Percentiles rank a stretch among this genome's conserved stretches.
These are phyloP conservation scores for Petunia axillaris DNA, from an alignment of 257 asterid species.

Conservation along the genomic window DNA sequence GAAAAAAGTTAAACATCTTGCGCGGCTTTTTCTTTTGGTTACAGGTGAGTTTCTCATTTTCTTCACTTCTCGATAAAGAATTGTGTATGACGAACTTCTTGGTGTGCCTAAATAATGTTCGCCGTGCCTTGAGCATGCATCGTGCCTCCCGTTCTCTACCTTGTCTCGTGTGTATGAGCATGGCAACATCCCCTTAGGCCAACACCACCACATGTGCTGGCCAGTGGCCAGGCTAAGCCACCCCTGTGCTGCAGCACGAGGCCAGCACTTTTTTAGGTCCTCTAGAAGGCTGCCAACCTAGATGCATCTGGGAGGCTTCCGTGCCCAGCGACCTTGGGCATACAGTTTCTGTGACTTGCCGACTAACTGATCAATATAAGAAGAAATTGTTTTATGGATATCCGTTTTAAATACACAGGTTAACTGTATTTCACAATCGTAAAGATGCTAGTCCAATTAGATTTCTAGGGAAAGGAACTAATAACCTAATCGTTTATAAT, in stretches of 20 bases:
- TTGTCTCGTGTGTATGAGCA: neutral
- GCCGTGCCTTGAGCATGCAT: neutral
- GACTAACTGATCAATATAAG: conserved; percentile 13
- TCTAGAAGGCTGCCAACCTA: neutral
- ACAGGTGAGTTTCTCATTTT: conserved; percentile 24
- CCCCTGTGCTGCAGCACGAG: too few species aligned
- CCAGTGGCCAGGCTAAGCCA: too few species aligned
- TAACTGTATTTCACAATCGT: neutral
- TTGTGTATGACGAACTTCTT: conserved; percentile 7
- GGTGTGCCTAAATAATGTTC: neutral
- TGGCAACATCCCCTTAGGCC: conserved; percentile 4
- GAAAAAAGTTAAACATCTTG: conserved; percentile 10
- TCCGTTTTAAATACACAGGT: neutral
- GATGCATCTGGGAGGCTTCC: neutral
- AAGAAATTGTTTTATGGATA: neutral
- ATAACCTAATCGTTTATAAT: neutral
- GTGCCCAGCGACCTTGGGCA: neutral
- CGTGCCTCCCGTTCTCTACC: neutral
- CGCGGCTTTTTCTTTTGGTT: conserved; percentile 26
- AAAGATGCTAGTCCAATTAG: neutral
- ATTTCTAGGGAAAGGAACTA: neutral
- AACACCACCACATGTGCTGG: neutral
- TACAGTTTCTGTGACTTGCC: neutral
- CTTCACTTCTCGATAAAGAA: neutral
- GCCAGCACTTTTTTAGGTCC: neutral